These are phyloP conservation scores for Setaria viridis DNA, from an alignment of 202 grass and related monocot species.

Conservation along the genomic window DNA sequence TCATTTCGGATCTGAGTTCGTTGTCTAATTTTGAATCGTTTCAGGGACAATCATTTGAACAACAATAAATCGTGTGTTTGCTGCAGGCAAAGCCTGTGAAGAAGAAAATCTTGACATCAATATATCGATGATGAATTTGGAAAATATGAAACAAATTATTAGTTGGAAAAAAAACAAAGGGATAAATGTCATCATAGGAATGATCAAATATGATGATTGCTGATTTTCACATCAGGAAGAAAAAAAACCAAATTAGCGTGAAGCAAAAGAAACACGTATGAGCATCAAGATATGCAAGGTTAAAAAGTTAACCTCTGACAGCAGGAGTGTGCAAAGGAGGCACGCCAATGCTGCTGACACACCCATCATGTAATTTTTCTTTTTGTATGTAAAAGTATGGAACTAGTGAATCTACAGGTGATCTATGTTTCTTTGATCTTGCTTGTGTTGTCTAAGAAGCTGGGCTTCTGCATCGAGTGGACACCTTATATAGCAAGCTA, in stretches of 20 bases:
- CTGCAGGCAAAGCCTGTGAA: too few relatives aligned
- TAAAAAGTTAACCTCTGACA: neutral
- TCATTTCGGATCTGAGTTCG: too few relatives aligned
- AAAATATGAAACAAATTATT: neutral
- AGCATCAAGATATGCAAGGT: too few relatives aligned
- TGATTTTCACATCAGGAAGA: neutral
- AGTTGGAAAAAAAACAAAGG: neutral
- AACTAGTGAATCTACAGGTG: too few relatives aligned
- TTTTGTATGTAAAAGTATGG: too few relatives aligned
- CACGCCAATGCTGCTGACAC: neutral
- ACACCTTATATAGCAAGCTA: neutral
- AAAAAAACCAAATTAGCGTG: too few relatives aligned
- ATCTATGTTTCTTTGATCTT: neutral
- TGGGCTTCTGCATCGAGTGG: neutral
- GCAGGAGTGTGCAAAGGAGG: neutral
- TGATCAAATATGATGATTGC: neutral
- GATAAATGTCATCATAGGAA: neutral
- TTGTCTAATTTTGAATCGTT: too few relatives aligned
- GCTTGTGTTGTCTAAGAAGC: neutral
- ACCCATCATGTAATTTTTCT: neutral
- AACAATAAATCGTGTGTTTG: too few relatives aligned
- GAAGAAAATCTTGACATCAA: too few relatives aligned
- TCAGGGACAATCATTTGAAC: too few relatives aligned
- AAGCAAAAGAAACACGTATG: too few relatives aligned
- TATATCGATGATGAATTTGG: too few relatives aligned